These are phyloP conservation scores for Hanseniaspora meyeri DNA, from an alignment of 805 yeast species.

Conservation along the genomic window DNA sequence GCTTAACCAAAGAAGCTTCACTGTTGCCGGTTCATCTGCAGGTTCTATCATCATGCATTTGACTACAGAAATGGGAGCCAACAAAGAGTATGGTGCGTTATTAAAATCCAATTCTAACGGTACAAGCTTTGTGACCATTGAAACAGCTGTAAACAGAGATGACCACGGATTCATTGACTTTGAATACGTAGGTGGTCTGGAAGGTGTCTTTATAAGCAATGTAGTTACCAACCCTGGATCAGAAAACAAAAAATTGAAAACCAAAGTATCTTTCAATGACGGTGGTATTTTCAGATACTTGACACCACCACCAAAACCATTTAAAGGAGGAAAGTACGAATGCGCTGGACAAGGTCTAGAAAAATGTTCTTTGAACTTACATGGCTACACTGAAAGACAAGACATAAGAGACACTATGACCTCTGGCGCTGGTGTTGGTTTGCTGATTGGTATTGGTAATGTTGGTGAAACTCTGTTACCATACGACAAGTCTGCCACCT, in stretches of 20 bases:
- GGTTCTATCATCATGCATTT: constrained; percentile 72
- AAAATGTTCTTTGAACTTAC: constrained; percentile 70
- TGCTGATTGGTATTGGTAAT: constrained; percentile 85
- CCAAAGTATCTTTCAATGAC: constrained; percentile 75
- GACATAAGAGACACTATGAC: constrained; percentile 79
- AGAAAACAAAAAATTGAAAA: constrained; percentile 45
- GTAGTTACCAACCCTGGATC: constrained; percentile 44
- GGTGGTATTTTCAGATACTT: constrained; percentile 78
- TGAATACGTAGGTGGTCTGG: constrained; percentile 69
- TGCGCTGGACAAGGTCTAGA: constrained; percentile 43
- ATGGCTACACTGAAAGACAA: constrained; percentile 77
- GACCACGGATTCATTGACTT: constrained; percentile 69
- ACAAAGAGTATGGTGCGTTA: constrained; percentile 60
- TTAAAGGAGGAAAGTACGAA: constrained; percentile 41
- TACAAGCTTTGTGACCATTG: constrained; percentile 61
- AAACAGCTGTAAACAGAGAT: constrained; percentile 65
- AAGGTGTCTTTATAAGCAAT: constrained; percentile 72
- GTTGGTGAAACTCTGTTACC: constrained; percentile 55
- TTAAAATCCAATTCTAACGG: constrained; percentile 88
- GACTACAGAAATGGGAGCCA: constrained; percentile 43
- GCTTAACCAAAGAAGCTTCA: constrained; percentile 59
- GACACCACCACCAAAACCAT: constrained; percentile 55
- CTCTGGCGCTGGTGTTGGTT: constrained; percentile 79
- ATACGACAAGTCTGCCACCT: constrained; percentile 49
- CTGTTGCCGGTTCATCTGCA: constrained; percentile 61